These are phyloP conservation scores for Panicum hallii DNA, from an alignment of 202 grass and related monocot genomes.

Conservation along the genomic window DNA sequence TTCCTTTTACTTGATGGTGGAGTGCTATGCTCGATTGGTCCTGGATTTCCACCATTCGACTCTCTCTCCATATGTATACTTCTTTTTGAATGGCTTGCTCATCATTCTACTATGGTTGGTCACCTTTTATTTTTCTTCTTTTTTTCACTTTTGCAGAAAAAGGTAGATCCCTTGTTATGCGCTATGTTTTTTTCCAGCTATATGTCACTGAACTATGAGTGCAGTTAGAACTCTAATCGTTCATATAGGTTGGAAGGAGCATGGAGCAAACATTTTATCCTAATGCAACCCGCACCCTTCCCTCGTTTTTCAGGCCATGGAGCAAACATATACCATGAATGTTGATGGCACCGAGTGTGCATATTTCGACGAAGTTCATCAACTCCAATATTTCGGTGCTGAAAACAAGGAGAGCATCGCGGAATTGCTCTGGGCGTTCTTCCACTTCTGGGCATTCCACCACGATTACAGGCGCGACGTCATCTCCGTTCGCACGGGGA, in stretches of 20 bases:
- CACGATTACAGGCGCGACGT: slow-evolving; percentile 68
- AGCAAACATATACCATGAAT: slow-evolving; percentile 53
- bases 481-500: slow-evolving; percentile 58
- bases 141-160: not conserved
- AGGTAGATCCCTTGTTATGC: no score
- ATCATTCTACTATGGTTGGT: slow-evolving; percentile 32
- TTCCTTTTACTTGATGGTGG: slow-evolving; percentile 43
- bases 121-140: not conserved
- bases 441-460: slow-evolving; percentile 68
- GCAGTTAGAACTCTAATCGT: not conserved
- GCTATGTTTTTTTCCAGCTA: not conserved
- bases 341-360: slow-evolving; percentile 52
- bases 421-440: slow-evolving; percentile 69
- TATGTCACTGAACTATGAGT: not conserved
- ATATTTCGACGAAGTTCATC: slow-evolving; percentile 57
- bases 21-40: slow-evolving; percentile 24
- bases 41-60: slow-evolving; percentile 12
- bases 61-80: slow-evolving; percentile 30
- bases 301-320: slow-evolving; percentile 51
- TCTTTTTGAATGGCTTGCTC: slow-evolving; percentile 41
- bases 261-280: slow-evolving; percentile 57
- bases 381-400: slow-evolving; percentile 50
- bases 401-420: slow-evolving; percentile 61
- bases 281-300: not conserved
- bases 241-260: not conserved